Conservation (phyloP, 192 early-diverging fungal species). For the Chytriomyces sp. region DNA sequence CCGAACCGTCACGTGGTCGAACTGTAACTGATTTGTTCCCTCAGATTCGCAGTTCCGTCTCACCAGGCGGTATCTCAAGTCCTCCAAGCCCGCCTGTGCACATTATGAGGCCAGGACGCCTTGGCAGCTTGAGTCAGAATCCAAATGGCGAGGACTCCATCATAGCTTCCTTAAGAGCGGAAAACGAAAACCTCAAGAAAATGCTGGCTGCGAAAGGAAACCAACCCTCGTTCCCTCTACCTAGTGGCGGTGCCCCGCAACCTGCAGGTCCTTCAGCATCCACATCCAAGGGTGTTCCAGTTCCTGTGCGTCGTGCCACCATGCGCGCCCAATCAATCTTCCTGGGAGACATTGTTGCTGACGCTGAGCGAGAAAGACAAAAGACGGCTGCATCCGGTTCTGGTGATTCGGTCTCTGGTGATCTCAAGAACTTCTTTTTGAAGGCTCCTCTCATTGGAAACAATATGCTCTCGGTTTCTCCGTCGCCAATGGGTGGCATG, state of each 20-base stretch:
- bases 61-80: neutral
- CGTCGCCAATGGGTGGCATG: neutral
- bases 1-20: neutral
- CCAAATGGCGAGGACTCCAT: slow-evolving; percentile 47
- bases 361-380: slow-evolving; percentile 50
- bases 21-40: neutral
- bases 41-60: slow-evolving; percentile 3
- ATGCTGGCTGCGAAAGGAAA: neutral
- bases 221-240: too few relatives aligned
- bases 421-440: neutral
- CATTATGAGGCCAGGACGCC: neutral
- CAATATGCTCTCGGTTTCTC: neutral
- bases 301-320: neutral
- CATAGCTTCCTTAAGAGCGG: slow-evolving; percentile 23
- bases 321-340: slow-evolving; percentile 24
- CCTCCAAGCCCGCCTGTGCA: neutral
- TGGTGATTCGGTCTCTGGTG: neutral
- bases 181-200: slow-evolving; percentile 22
- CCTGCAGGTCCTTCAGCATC: neutral
- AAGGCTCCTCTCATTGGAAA: neutral
- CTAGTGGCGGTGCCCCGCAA: neutral
- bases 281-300: neutral
- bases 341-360: slow-evolving; percentile 24
- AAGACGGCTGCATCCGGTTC: slow-evolving; percentile 32
- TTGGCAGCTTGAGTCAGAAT: slow-evolving; percentile 1